phyloP scores from a whole-genome alignment of 1,284 basidiomycete genomes.

The Mrakiaceae sp. region DNA sequence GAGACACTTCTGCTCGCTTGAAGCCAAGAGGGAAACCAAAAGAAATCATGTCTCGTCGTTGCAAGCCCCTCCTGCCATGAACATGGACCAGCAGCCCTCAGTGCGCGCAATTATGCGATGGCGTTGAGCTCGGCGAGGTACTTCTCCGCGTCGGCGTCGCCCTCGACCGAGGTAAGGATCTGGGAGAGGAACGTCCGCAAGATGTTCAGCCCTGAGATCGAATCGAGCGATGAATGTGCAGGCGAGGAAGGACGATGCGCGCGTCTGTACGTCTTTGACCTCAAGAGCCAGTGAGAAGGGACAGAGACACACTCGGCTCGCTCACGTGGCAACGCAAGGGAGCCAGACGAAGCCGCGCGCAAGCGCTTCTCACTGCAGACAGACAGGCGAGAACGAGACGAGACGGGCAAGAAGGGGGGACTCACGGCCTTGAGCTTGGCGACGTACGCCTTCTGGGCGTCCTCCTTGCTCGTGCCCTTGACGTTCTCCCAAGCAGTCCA shows the following conservation, averaged over 20 bases:
- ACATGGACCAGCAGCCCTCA: no score
- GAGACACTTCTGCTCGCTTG: no score
- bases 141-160: slow-evolving; percentile 48
- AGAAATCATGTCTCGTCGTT: no score
- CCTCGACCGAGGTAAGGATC: slow-evolving; percentile 41
- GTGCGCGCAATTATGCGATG: no score
- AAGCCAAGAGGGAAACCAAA: no score
- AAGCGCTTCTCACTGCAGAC: no score
- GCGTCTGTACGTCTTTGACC: no score
- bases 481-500: slow-evolving; percentile 82
- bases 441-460: slow-evolving; percentile 60
- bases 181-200: slow-evolving; percentile 24
- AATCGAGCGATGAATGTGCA: background rate
- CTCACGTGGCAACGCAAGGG: no score
- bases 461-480: slow-evolving; percentile 59
- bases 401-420: slow-evolving; percentile 11
- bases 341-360: background rate
- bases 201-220: slow-evolving; percentile 25
- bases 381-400: no score
- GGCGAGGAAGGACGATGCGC: background rate
- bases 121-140: slow-evolving; percentile 48
- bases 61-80: no score
- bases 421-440: slow-evolving; percentile 56
- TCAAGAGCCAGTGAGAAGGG: no score
- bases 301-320: no score